phyloP scores from a whole-genome alignment of 352 stramenopile genomes.

The Salisapilia sapeloensis region DNA sequence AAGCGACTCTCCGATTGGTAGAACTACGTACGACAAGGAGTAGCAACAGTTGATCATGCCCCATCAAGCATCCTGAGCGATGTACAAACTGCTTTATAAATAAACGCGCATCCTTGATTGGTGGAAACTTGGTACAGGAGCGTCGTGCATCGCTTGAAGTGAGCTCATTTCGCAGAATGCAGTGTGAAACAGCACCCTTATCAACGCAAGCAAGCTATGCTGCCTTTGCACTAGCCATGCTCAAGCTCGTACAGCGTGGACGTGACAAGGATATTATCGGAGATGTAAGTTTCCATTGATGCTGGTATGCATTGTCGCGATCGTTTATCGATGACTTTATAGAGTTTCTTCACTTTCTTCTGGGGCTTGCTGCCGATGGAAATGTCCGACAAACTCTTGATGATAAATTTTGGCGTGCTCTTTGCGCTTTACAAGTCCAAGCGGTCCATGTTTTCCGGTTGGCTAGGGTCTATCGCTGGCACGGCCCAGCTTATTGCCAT shows the following conservation, averaged over 20 bases:
- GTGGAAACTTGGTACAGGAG: too few relatives aligned
- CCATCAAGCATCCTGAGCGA: too few relatives aligned
- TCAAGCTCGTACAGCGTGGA: conserved; percentile 17
- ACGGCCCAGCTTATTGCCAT: conserved; percentile 25
- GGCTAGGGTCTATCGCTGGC: conserved; percentile 22
- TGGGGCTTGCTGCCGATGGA: conserved; percentile 23
- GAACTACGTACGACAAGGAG: too few relatives aligned
- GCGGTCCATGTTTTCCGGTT: conserved; percentile 25
- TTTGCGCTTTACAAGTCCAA: conserved; percentile 20
- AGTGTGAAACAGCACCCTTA: too few relatives aligned
- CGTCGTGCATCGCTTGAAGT: too few relatives aligned
- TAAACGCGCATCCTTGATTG: too few relatives aligned
- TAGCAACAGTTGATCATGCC: too few relatives aligned
- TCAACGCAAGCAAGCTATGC: too few relatives aligned
- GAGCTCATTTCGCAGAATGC: too few relatives aligned
- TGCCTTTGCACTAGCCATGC: conserved; percentile 15
- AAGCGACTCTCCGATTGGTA: too few relatives aligned
- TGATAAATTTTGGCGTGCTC: conserved; percentile 16
- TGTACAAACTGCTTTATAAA: too few relatives aligned
- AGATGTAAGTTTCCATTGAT: conserved; percentile 8
- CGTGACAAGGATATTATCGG: conserved; percentile 21
- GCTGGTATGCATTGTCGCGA: conserved; percentile 3
- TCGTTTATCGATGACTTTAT: conserved; percentile 1
- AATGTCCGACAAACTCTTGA: conserved; percentile 27
- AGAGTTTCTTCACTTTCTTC: conserved; percentile 26